Evolutionary conservation across 176 grass and related monocot species (phyloP), one percentile per base, ranked within the genome.

Genomic region (Triticum timopheevii): DNA sequence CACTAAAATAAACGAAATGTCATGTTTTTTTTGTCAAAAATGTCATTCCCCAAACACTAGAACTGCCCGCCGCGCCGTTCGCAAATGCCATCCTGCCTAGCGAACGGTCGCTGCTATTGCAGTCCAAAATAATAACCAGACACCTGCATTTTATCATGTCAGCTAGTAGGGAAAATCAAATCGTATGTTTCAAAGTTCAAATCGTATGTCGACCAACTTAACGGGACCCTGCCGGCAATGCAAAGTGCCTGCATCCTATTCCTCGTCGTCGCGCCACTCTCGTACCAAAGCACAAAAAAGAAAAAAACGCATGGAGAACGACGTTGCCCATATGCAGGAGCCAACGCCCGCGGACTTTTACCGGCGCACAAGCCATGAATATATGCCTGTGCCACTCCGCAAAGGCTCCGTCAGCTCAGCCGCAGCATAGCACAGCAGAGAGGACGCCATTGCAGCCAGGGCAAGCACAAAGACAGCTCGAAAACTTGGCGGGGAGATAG

Each of bases 311-410:
- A 36, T 16, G 65, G 67, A 79, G 22, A 76, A 67, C 31, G 69
- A 25, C 61, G 47, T 61, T 40, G 81, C 10, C 31, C 17, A 47
- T 13, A 47, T 80, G 61, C 68, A 22, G 2, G 62, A 65, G 68
- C 16, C 33, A 44, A 30, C 28, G 23, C 28, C 68, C 87, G 83
- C 35, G 76, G 25, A 40, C n/a, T 15, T 30, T 34, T 45, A 74
- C 64, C 17, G 13, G 10, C 4, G 38, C 38, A 63, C 66, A 90
- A 84, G 87, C 62, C 50, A 87, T 76, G 82, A 61, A 84, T 88
- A 84, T 88, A 95, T 98, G 87, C 90, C 30, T 77, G 38, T 16
- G 36, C 34, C 82, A 85, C 83, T 63, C 85, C 77, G 82, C 77
- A 47, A 47, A 88, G 39, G 10, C 35, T 45, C 74, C 35, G 31